A percentile compares a stretch with the other conserved stretches of the same genome.
phyloP scores from a whole-genome alignment of 176 grass and related monocot genomes.

The Lolium rigidum region DNA sequence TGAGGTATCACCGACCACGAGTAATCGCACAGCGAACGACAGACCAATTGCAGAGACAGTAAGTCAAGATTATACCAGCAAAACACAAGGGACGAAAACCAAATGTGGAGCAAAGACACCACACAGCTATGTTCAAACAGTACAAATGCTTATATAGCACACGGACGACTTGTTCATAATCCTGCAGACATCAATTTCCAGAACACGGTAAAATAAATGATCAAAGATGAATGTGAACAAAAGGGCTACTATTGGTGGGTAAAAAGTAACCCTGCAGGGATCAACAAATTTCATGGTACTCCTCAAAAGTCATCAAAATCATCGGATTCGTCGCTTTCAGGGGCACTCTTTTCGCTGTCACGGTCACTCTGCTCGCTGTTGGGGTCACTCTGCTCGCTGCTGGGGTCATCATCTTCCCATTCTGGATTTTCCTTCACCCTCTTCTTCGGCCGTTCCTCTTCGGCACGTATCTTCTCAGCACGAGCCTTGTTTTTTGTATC shows the following conservation, averaged over 20 bases:
- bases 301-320: constrained; percentile 4
- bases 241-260: not conserved
- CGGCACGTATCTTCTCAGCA: not conserved
- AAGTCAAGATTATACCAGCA: not conserved
- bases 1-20: not conserved
- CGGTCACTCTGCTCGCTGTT: not conserved
- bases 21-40: too few species aligned
- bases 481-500: not conserved
- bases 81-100: not conserved
- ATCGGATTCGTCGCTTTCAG: not conserved
- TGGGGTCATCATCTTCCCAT: not conserved
- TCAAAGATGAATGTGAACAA: not conserved
- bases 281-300: not conserved
- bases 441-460: not conserved
- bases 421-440: constrained; percentile 13
- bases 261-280: not conserved
- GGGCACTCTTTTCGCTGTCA: not conserved
- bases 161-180: not conserved
- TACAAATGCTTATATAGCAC: not conserved
- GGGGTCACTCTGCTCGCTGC: not conserved
- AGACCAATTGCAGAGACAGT: too few species aligned
- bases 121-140: not conserved
- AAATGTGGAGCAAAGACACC: not conserved
- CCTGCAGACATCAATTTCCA: constrained; percentile 2
- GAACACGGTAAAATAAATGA: not conserved